Evolutionary conservation across 768 basidiomycete genomes (phyloP).

Genomic region (Mycena indigotica): DNA sequence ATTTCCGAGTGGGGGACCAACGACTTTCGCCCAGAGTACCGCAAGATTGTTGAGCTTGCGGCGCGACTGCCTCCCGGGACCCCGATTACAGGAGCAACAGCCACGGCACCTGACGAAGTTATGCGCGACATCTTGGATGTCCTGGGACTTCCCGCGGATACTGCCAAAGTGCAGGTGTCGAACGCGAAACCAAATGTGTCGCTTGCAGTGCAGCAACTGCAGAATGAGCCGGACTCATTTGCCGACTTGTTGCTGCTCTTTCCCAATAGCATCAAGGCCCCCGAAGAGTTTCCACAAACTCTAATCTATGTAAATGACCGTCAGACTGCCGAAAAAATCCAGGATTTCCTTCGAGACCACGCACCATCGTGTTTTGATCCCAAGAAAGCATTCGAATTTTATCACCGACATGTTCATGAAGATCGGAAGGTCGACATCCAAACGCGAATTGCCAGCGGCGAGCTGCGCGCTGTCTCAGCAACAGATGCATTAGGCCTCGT

Average conservation of each 20-base stretch:
- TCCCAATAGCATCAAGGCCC: neutral
- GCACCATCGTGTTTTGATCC: slow-evolving; percentile 1
- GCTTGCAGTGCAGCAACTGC: neutral
- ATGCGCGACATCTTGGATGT: slow-evolving; percentile 7
- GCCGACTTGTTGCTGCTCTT: slow-evolving; percentile 5
- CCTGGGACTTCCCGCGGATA: slow-evolving; percentile 3
- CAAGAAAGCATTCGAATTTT: slow-evolving; percentile 19
- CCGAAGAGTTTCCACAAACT: slow-evolving; percentile 15
- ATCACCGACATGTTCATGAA: slow-evolving; percentile 15
- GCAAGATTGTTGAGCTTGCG: neutral
- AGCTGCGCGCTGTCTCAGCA: slow-evolving; percentile 9
- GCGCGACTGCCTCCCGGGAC: slow-evolving; percentile 12
- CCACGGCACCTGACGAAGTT: slow-evolving; percentile 7
- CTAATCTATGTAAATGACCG: slow-evolving; percentile 18
- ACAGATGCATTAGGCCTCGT: slow-evolving; percentile 24
- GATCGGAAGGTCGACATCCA: slow-evolving; percentile 8
- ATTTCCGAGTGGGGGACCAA: slow-evolving; percentile 25
- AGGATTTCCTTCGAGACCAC: slow-evolving; percentile 20
- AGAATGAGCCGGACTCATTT: slow-evolving; percentile 2
- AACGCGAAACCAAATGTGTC: slow-evolving; percentile 6
- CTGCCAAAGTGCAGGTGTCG: neutral
- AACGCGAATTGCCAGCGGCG: neutral
- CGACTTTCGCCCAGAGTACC: slow-evolving; percentile 19
- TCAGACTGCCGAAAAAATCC: slow-evolving; percentile 14
- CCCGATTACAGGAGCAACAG: slow-evolving; percentile 18